Base-by-base conservation (phyloP, 306 rosid genomes). In the Geum urbanum region DNA sequence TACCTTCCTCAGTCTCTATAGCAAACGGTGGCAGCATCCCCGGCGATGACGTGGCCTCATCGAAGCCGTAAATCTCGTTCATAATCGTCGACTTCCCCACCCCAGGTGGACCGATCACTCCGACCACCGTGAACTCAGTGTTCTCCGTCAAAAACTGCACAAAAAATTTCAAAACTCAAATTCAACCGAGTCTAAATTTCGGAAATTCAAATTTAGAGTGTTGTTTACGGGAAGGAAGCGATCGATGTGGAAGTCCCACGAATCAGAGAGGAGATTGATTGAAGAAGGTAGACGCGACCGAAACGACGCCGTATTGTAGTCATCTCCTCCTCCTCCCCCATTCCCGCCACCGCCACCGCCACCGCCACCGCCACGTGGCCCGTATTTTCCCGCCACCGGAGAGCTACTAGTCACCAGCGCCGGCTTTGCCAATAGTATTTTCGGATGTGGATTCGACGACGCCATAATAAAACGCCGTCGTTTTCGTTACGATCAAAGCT, bases 81-180 rank as follows among this genome's bases (percentile, higher is more conserved):
- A 92, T 79, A 35, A 92, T 87, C 47, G 87, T 89, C 1, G 98
- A 89, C 60, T 92, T 92, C 60, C 98, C 98, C 32, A 87, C 95
- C 24, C 96, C 95, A 16, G 95, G 85, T 7, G 95, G 89, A 13
- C 98, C 96, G 71, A 92, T 89, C 56, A 92, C 89, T 35, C 98
- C 98, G 63, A 92, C 82, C 62, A 87, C 98, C 63, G 86, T 84
- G 61, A 92, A 92, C 43, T 89, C 96, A 3, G 95, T 87, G 66
- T 86, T 92, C 68, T 89, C 96, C 9, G 98, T 92, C 79, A 92
- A 78, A 82, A 92, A 89, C 96, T 92, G 83, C n/a, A n/a, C 81
- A 63, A 5, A n/a, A 6, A 18, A 18, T 2, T 53, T 19, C 1
- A 2, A 53, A 9, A 45, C 44, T 82, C 77, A 1, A 46, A 58